Evolutionary conservation across 2,329 filamentous ascomycete species (phyloP), one percentile per base, ranked within the genome.

Genomic region (Trichoderma citrinoviride): DNA sequence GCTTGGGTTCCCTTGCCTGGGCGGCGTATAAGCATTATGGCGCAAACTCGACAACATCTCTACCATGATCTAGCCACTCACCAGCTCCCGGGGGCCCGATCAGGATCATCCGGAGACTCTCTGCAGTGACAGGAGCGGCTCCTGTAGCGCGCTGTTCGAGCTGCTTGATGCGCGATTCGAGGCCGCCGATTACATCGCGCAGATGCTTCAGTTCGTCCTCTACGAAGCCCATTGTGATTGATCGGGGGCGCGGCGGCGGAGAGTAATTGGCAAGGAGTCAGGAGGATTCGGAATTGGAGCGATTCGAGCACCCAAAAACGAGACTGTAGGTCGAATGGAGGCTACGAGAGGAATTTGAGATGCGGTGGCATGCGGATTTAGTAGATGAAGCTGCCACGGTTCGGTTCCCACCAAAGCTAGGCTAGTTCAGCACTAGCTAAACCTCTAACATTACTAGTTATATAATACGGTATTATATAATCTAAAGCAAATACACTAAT

Each of bases 1-100:
- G 95, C 95, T 81, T 99, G 95, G 47, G 95, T 99, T 80, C 95
- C 95, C 87, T 99, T 99, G 83, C 95, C 95, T 98, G 44, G 27
- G n/a, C 40, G n/a, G 75, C 50, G 61, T 60, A 66, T 61, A 40
- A 66, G 55, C 43, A 17, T 46, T 55, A 61, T 55, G 50, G 10
- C 15, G 33, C 6, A 29, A 37, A 41, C 23, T 23, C 5, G 21
- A 23, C 21, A 29, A 19, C 25, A 15, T n/a, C 33, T 44, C 14
- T 29, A 23, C 25, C 40, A 55, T 33, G 50, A 52, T 41, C 19
- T 19, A 29, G 21, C 15, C 23, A 69, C 90, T 73, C 87, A 98
- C 95, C 95, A 79, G 95, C 95, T 79, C 95, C 95, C 65, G 95
- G 95, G 76, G 95, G 95, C 43, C 95, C 95, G 83, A 99, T 98